Conservation (phyloP, 768 basidiomycete genomes). For the Infundibulicybe gibba region DNA sequence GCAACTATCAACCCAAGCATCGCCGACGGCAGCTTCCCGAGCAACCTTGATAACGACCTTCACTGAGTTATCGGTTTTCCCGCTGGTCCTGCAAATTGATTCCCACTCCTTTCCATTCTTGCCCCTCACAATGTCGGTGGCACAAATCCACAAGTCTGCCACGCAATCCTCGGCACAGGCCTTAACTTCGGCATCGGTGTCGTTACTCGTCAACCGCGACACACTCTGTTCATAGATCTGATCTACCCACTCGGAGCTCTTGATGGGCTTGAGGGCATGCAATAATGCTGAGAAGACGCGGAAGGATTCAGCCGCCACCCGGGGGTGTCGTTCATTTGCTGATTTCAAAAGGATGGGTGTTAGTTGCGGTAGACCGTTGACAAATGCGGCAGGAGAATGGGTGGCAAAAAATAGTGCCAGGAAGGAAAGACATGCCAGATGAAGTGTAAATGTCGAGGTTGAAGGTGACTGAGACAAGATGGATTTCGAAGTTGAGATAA, state of each 20-base stretch:
- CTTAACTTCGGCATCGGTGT: constrained; percentile 91
- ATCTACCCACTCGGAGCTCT: constrained; percentile 63
- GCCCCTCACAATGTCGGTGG: constrained; percentile 63
- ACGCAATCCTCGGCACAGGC: constrained; percentile 77
- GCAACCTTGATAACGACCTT: constrained; percentile 85
- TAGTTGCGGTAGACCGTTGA: constrained; percentile 57
- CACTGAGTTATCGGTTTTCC: constrained; percentile 73
- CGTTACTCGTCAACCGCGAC: constrained; percentile 64
- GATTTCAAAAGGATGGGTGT: constrained; percentile 74
- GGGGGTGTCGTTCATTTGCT: constrained; percentile 80
- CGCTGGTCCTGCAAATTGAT: constrained; percentile 64
- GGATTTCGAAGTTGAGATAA: constrained; percentile 61
- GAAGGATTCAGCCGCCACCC: constrained; percentile 86
- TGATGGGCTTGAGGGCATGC: constrained; percentile 68
- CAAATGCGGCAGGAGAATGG: constrained; percentile 59
- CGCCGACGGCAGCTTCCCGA: constrained; percentile 61
- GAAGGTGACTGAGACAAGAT: constrained; percentile 66
- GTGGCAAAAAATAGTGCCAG: constrained; percentile 77
- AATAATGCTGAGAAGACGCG: constrained; percentile 82
- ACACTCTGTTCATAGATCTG: constrained; percentile 74
- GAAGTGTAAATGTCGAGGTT: constrained; percentile 77
- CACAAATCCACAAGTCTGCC: constrained; percentile 85
- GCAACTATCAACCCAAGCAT: constrained; percentile 79
- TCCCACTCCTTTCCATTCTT: constrained; percentile 81
- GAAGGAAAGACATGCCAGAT: constrained; percentile 84